Conservation (phyloP, 1,139 yeast species). For the Candida sp. region DNA sequence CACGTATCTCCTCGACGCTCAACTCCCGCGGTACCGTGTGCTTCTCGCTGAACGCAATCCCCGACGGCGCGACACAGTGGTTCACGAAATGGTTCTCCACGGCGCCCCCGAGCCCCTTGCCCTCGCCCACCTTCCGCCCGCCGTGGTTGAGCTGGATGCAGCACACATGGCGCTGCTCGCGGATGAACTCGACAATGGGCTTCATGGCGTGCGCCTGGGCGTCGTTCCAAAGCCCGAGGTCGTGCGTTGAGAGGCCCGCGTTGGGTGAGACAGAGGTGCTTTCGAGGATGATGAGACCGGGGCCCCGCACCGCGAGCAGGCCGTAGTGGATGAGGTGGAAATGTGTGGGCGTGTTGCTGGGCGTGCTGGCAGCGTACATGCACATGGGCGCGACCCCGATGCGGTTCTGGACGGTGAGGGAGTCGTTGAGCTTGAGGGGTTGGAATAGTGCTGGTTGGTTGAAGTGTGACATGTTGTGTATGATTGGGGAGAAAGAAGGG, state of each 20-base stretch:
- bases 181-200: conserved; percentile 56
- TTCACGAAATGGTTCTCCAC: conserved; percentile 19
- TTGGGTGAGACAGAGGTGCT: conserved; percentile 49
- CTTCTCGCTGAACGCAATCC: conserved; percentile 31
- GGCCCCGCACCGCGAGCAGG: conserved; percentile 45
- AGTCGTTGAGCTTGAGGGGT: conserved; percentile 16
- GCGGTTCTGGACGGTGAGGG: conserved; percentile 43
- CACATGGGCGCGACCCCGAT: conserved; percentile 68
- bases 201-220: conserved; percentile 52
- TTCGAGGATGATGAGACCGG: conserved; percentile 59
- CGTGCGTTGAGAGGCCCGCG: conserved; percentile 47
- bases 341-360: conserved; percentile 36
- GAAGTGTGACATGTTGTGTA: not conserved
- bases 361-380: conserved; percentile 45
- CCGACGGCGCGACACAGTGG: conserved; percentile 48
- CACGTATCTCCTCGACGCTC: conserved; percentile 33
- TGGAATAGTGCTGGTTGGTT: conserved; percentile 20
- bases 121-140: conserved; percentile 53
- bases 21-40: conserved; percentile 33
- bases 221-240: conserved; percentile 55
- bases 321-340: conserved; percentile 53
- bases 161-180: conserved; percentile 47
- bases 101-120: conserved; percentile 29
- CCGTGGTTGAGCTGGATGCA: conserved; percentile 61
- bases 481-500: not conserved